Conservation (phyloP, 2,329 filamentous ascomycete genomes). For the Fusarium brevicatenulatum region DNA sequence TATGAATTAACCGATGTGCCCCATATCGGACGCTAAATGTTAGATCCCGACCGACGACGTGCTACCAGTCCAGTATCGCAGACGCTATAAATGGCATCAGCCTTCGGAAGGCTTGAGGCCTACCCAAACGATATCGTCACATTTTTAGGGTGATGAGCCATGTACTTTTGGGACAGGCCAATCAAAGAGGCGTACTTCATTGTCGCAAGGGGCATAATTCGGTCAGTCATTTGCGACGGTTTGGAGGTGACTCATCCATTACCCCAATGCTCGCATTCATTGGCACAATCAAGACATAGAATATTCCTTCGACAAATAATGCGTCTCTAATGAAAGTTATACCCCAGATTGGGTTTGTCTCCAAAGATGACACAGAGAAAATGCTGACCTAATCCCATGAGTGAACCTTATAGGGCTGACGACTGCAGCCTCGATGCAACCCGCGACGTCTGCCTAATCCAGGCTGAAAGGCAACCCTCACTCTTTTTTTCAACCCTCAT, state of each 20-base stretch:
- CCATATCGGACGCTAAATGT: rapidly evolving
- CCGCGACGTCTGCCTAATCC: slow-evolving; percentile 19
- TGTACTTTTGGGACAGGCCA: rapidly evolving
- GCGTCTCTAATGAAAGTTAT: background rate
- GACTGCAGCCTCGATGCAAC: background rate
- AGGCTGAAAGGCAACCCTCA: background rate
- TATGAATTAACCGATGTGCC: background rate
- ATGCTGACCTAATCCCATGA: slow-evolving; percentile 16
- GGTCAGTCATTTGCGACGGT: rapidly evolving
- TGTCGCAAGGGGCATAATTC: rapidly evolving
- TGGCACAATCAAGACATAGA: no score
- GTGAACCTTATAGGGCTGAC: background rate
- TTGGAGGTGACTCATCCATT: background rate
- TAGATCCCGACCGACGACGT: rapidly evolving
- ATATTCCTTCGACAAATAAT: no score
- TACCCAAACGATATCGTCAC: rapidly evolving
- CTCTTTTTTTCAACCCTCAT: background rate
- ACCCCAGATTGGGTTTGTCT: background rate
- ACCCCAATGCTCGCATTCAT: rapidly evolving
- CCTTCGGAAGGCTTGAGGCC: rapidly evolving
- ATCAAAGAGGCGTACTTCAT: rapidly evolving
- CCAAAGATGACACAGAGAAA: background rate
- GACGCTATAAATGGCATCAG: rapidly evolving
- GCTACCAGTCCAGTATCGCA: no score
- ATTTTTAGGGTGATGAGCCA: background rate